phyloP scores from a whole-genome alignment of 257 asterid genomes.

The Penstemon davidsonii region DNA sequence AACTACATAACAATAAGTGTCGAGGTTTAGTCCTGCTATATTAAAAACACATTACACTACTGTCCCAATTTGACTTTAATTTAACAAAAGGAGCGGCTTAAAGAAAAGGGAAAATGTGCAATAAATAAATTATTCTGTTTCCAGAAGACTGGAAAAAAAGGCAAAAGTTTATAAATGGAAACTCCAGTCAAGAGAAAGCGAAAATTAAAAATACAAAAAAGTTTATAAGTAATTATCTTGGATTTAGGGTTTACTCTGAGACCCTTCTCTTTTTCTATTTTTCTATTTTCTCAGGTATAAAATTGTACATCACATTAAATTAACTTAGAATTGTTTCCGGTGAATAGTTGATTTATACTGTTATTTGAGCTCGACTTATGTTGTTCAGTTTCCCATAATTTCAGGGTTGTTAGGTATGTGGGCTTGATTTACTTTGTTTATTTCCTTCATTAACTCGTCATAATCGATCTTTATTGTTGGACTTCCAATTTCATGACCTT shows the following conservation, averaged over 20 bases:
- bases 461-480: background rate
- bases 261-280: background rate
- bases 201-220: background rate
- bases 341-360: background rate
- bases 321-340: too few species aligned
- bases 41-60: background rate
- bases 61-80: too few species aligned
- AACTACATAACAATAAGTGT: too few species aligned
- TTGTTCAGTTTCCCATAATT: background rate
- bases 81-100: too few species aligned
- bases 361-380: background rate
- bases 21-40: background rate
- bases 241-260: background rate
- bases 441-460: background rate
- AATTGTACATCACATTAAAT: background rate
- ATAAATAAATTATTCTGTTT: background rate
- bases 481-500: background rate
- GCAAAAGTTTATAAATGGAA: background rate
- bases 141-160: background rate
- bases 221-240: too few species aligned
- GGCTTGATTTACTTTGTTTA: background rate
- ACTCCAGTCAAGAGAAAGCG: background rate
- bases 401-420: background rate
- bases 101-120: too few species aligned
- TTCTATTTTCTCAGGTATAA: background rate